These are phyloP conservation scores for Colletotrichum somersetense DNA, from an alignment of 2,329 filamentous ascomycete species.

Conservation along the genomic window DNA sequence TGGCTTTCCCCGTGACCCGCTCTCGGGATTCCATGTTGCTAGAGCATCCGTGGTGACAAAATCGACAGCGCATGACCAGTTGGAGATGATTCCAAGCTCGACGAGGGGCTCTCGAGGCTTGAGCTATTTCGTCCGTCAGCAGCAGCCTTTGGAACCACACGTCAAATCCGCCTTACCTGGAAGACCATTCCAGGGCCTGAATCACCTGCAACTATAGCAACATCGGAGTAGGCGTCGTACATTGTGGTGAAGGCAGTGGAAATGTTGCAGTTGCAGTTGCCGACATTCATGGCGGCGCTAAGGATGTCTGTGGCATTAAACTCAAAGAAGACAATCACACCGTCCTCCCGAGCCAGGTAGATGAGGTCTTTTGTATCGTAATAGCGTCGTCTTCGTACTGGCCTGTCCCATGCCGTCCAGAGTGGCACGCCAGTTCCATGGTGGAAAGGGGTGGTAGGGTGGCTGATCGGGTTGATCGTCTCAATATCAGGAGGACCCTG, in stretches of 20 bases:
- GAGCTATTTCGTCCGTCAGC: conserved; percentile 25
- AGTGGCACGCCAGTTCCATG: conserved; percentile 66
- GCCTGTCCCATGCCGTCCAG: conserved; percentile 89
- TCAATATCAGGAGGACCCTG: conserved; percentile 63
- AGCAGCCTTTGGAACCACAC: not conserved
- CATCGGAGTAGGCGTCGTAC: conserved; percentile 76
- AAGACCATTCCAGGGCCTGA: conserved; percentile 83
- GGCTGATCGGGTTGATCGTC: conserved; percentile 56
- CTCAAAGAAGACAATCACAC: conserved; percentile 79
- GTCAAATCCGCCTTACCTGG: conserved; percentile 63
- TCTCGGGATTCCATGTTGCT: conserved; percentile 48
- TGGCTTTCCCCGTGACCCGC: conserved; percentile 45
- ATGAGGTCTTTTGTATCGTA: conserved; percentile 79
- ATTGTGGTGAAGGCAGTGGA: conserved; percentile 85
- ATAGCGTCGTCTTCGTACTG: conserved; percentile 74
- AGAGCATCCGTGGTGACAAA: conserved; percentile 61
- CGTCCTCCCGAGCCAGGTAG: conserved; percentile 90
- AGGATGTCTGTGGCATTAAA: conserved; percentile 70
- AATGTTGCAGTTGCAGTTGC: conserved; percentile 78
- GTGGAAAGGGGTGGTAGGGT: conserved; percentile 58
- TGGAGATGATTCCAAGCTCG: conserved; percentile 65
- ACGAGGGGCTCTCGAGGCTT: conserved; percentile 45
- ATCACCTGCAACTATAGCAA: conserved; percentile 84
- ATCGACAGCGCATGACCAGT: conserved; percentile 73
- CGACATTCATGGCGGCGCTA: conserved; percentile 69